These are phyloP conservation scores for Sordariomycetes sp. DNA, from an alignment of 2,329 filamentous ascomycete species.

Conservation along the genomic window DNA sequence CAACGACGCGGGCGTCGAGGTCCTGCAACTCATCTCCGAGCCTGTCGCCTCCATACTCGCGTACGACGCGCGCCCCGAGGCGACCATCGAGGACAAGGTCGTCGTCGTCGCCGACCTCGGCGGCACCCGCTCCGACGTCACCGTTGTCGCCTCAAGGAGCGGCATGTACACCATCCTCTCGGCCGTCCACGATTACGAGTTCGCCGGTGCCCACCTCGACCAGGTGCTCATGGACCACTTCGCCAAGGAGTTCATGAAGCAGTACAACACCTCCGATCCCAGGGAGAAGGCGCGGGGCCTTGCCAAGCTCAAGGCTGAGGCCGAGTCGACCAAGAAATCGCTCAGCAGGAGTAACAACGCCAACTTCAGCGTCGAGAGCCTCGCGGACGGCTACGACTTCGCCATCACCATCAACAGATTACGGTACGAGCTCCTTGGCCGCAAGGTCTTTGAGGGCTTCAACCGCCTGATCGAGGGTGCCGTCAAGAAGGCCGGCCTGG, in stretches of 20 bases:
- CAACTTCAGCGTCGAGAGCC: slow-evolving; percentile 82
- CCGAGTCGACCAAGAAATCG: slow-evolving; percentile 84
- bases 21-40: slow-evolving; percentile 87
- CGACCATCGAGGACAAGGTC: slow-evolving; percentile 68
- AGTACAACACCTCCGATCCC: slow-evolving; percentile 72
- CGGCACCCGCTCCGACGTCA: slow-evolving; percentile 82
- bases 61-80: slow-evolving; percentile 76
- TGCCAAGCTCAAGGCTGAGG: slow-evolving; percentile 85
- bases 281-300: slow-evolving; percentile 67
- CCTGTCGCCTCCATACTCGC: slow-evolving; percentile 80
- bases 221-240: slow-evolving; percentile 91
- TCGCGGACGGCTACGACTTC: slow-evolving; percentile 84
- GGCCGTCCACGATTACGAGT: slow-evolving; percentile 90
- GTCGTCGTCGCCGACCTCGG: slow-evolving; percentile 87
- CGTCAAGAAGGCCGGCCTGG: slow-evolving; percentile 83
- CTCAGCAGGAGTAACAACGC: slow-evolving; percentile 81
- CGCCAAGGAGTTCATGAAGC: slow-evolving; percentile 97
- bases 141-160: slow-evolving; percentile 79
- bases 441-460: slow-evolving; percentile 81
- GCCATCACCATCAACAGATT: slow-evolving; percentile 83
- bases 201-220: slow-evolving; percentile 75
- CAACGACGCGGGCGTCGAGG: slow-evolving; percentile 68
- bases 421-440: slow-evolving; percentile 78
- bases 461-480: slow-evolving; percentile 72
- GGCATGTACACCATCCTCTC: slow-evolving; percentile 95